Base-by-base conservation (phyloP, 2,329 filamentous ascomycete species). In the Xylariaceae sp. region DNA sequence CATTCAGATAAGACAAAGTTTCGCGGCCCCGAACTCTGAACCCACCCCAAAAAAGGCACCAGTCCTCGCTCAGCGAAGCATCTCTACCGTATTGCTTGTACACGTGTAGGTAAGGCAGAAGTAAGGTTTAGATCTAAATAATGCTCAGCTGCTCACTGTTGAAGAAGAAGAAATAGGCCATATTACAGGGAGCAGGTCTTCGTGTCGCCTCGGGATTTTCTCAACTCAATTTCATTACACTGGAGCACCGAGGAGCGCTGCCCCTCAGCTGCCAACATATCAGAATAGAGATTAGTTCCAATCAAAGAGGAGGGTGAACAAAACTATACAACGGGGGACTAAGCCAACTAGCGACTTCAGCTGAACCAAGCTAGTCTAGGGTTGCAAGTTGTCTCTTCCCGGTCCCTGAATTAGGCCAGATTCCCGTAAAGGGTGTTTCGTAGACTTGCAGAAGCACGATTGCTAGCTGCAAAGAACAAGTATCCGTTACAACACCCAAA, bases 341-440 rank as follows among this genome's bases (percentile, higher is more conserved):
- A 58, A 56, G 56, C 52, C 40, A 54, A 40, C 60, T 63, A 63
- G 60, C 55, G 47, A 62, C 34, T 60, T 69, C 67, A 70, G 67
- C 68, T 67, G 62, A 58, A 68, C 61, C 40, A 65, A 68, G 57
- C 64, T 68, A 69, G 62, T 58, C 61, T 53, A 58, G 62, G 65
- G 62, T 56, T 58, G 60, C 56, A 66, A 61, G 50, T 62, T 55
- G 43, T 60, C 60, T 56, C 54, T 54, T 63, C 46, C 60, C 53
- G 58, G 54, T 54, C 60, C 58, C 54, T 51, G 58, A 44, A 54
- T 62, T 62, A 64, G 64, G 61, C 63, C 64, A 63, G 58, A 58
- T 63, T 64, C 60, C 60, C 65, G 62, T 62, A 60, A 62, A 54
- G 60, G 61, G 60, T 45, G 52, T 65, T 53, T 49, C 61, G 59